phyloP scores from a whole-genome alignment of 2,329 filamentous ascomycete genomes.

The Drechslerella stenobrocha region DNA sequence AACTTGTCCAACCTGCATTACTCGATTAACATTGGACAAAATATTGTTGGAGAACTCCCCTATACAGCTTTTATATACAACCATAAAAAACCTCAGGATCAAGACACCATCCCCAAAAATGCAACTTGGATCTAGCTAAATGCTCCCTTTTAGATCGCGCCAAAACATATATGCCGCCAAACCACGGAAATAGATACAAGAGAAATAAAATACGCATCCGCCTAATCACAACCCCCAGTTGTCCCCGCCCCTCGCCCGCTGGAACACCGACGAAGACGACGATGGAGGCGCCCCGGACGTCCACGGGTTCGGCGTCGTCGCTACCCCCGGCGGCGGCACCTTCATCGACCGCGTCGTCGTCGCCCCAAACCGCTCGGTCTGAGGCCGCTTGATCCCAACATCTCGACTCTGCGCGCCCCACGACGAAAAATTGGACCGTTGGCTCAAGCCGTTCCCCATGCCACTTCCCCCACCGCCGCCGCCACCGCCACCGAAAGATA shows the following conservation, averaged over 20 bases:
- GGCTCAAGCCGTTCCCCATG: slow-evolving; percentile 6
- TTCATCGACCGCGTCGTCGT: slow-evolving; percentile 46
- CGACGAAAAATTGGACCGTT: slow-evolving; percentile 28
- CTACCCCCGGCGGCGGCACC: slow-evolving; percentile 21
- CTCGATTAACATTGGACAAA: no score
- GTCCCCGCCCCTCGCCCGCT: slow-evolving; percentile 4
- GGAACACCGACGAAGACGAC: slow-evolving; percentile 13
- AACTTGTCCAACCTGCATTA: no score
- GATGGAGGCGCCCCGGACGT: slow-evolving; percentile 6
- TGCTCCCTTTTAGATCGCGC: no score
- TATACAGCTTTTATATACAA: no score
- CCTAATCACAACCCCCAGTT: slow-evolving; percentile 5
- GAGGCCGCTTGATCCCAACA: slow-evolving; percentile 27
- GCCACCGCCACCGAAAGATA: slow-evolving; percentile 25
- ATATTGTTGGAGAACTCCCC: no score
- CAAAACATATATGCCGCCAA: not conserved
- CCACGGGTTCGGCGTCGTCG: slow-evolving; percentile 21
- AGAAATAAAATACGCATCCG: not conserved
- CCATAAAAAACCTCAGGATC: no score
- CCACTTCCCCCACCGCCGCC: not conserved
- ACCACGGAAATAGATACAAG: not conserved
- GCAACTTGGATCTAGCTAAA: not conserved
- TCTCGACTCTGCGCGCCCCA: slow-evolving; percentile 18
- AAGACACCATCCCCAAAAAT: not conserved
- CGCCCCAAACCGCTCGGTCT: slow-evolving; percentile 31